Evolutionary conservation across 768 basidiomycete genomes (phyloP).

Genomic region (Suillus decipiens): DNA sequence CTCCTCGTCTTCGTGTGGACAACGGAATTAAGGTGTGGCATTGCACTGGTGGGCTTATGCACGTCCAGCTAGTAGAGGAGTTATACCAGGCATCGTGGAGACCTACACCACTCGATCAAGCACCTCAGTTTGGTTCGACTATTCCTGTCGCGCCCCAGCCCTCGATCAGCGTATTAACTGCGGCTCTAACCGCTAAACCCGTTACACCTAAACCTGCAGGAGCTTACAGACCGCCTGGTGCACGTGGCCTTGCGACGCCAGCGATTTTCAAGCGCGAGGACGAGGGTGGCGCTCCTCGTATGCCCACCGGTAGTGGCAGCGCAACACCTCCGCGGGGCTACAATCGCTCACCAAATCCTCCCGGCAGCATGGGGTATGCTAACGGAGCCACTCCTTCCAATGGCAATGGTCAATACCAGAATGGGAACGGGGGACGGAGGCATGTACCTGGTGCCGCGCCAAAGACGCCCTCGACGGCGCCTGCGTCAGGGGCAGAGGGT

Average conservation of each 20-base stretch:
- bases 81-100: conserved; percentile 89
- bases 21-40: conserved; percentile 98
- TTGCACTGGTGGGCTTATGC: conserved; percentile 84
- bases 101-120: conserved; percentile 65
- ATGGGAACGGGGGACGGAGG: conserved; percentile 42
- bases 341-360: conserved; percentile 57
- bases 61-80: conserved; percentile 81
- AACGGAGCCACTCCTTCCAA: conserved; percentile 23
- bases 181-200: conserved; percentile 54
- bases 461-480: conserved; percentile 46
- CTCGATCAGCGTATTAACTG: conserved; percentile 52
- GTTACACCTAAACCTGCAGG: conserved; percentile 69
- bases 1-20: conserved; percentile 92
- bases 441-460: conserved; percentile 78
- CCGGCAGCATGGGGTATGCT: conserved; percentile 36
- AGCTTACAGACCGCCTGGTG: conserved; percentile 93
- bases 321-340: conserved; percentile 66
- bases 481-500: conserved; percentile 31
- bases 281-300: conserved; percentile 68
- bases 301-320: conserved; percentile 51
- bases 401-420: conserved; percentile 34
- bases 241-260: conserved; percentile 86
- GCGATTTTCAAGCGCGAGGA: conserved; percentile 91
- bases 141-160: conserved; percentile 74
- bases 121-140: conserved; percentile 63